Conservation (phyloP, 2,329 filamentous ascomycete species). For the Fusarium zealandicum region DNA sequence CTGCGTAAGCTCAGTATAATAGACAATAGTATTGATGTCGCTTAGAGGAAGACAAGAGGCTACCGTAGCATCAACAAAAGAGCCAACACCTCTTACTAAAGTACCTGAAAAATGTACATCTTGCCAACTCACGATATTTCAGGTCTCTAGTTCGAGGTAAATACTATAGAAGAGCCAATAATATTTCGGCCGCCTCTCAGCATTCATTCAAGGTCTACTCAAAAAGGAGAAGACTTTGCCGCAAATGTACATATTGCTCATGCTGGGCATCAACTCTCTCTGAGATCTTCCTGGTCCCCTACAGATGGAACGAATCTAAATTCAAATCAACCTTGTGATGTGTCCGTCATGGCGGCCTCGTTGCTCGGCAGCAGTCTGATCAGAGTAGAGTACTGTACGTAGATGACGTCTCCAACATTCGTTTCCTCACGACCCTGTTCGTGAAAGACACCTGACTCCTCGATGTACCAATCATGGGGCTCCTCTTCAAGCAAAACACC, state of each 20-base stretch:
- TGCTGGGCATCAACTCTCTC: too few relatives aligned
- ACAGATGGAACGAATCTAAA: not conserved
- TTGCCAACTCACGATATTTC: too few relatives aligned
- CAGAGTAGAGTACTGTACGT: slow-evolving; percentile 9
- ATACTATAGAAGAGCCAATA: too few relatives aligned
- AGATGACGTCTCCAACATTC: slow-evolving; percentile 20
- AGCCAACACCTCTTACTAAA: too few relatives aligned
- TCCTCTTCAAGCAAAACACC: slow-evolving; percentile 28
- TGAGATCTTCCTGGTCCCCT: not conserved
- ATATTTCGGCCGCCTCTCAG: too few relatives aligned
- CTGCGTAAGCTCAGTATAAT: slow-evolving; percentile 4
- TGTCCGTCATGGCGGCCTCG: not conserved
- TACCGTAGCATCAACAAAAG: too few relatives aligned
- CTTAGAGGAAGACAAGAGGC: too few relatives aligned
- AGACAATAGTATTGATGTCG: not conserved
- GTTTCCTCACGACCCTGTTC: slow-evolving; percentile 19
- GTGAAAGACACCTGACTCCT: slow-evolving; percentile 31
- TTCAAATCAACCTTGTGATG: not conserved
- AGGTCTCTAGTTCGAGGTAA: too few relatives aligned
- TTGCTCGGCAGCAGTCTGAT: not conserved
- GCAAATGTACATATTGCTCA: too few relatives aligned
- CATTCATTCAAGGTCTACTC: too few relatives aligned
- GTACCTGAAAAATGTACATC: too few relatives aligned
- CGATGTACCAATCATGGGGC: slow-evolving; percentile 36
- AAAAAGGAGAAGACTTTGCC: too few relatives aligned